Evolutionary conservation across 2,329 filamentous ascomycete genomes (phyloP), one percentile per base, ranked within the genome.

Genomic region (Neofusicoccum cordaticola): DNA sequence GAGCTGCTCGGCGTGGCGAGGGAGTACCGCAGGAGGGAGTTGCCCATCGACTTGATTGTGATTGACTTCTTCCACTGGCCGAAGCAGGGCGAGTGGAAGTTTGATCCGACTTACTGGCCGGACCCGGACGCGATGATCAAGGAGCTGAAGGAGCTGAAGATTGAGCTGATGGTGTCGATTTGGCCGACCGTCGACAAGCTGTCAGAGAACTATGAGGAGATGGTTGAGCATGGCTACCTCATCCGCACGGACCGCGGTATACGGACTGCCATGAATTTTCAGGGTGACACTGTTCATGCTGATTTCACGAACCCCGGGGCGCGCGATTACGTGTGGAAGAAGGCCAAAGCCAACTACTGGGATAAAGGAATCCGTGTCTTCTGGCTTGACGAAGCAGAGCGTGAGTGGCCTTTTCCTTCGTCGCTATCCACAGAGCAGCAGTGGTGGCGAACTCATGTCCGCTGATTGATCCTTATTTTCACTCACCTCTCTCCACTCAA

Each of bases 331-430:
- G 78, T 90, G 2, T 90, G 88, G 87, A 71, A 76, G 1, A 85
- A 83, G 62, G 83, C 78, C 0, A 86, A 85, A 71, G 69, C 82
- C 62, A 86, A 89, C 71, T 90, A 90, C 75, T 85, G 84, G 69
- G 74, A 81, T 56, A 85, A 84, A 62, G 88, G 88, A 1, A 86
- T 90, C 73, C 82, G 83, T 65, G 75, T 85, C 0, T 90, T 90
- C 74, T 90, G 88, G 88, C 81, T 90, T 0, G 88, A 90, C 68
- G 88, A 90, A 71, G 88, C 88, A 0, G 88, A 90, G 69, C 87
- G 52, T 56, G n/a, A 42, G 52, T 11, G 13, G 1, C 9, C 37
- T 9, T 39, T 39, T 2, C 3, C 11, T 39, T 7, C 11, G 0
- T 39, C 11, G 27, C 7, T 31, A 31, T 7, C 27, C 27, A 7